These are phyloP conservation scores for Peterozyma xylosa DNA, from an alignment of 805 yeast genomes.

Conservation along the genomic window DNA sequence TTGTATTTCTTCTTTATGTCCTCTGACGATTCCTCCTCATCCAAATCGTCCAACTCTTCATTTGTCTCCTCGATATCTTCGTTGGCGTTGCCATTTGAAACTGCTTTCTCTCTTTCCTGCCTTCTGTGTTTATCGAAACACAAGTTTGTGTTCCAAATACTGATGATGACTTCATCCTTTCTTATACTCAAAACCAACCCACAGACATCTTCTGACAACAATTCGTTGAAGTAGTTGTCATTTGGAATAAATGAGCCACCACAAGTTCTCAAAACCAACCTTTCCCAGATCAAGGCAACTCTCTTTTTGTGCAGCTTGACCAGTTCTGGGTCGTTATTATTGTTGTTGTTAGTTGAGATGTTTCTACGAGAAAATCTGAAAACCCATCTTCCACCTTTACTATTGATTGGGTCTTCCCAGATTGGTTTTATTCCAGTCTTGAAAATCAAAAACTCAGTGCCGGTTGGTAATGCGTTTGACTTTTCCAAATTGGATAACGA, in stretches of 20 bases:
- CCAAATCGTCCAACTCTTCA: constrained; percentile 13
- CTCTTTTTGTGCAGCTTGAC: constrained; percentile 6
- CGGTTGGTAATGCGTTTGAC: constrained; percentile 30
- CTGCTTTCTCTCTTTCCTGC: constrained; percentile 4
- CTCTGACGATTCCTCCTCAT: constrained; percentile 5
- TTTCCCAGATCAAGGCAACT: constrained; percentile 44
- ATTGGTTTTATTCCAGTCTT: constrained; percentile 54
- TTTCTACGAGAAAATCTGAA: constrained; percentile 37
- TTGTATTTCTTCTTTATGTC: constrained; percentile 13
- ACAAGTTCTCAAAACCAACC: constrained; percentile 41
- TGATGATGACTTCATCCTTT: constrained; percentile 49
- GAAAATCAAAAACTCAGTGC: constrained; percentile 50
- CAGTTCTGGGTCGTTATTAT: constrained; percentile 7
- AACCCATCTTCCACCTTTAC: constrained; percentile 58
- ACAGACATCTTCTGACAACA: constrained; percentile 41
- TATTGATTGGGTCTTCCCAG: constrained; percentile 61
- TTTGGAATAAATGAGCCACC: constrained; percentile 43
- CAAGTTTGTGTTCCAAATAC: constrained; percentile 54
- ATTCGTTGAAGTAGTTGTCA: constrained; percentile 27
- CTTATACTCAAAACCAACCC: constrained; percentile 57
- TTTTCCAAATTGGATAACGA: constrained; percentile 30
- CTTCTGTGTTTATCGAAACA: constrained; percentile 20
- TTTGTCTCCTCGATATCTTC: constrained; percentile 17
- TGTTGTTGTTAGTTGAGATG: constrained; percentile 9
- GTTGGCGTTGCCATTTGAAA: constrained; percentile 4